Evolutionary conservation across 176 grass and related monocot species (phyloP).

Genomic region (Echinochloa phyllopogon): DNA sequence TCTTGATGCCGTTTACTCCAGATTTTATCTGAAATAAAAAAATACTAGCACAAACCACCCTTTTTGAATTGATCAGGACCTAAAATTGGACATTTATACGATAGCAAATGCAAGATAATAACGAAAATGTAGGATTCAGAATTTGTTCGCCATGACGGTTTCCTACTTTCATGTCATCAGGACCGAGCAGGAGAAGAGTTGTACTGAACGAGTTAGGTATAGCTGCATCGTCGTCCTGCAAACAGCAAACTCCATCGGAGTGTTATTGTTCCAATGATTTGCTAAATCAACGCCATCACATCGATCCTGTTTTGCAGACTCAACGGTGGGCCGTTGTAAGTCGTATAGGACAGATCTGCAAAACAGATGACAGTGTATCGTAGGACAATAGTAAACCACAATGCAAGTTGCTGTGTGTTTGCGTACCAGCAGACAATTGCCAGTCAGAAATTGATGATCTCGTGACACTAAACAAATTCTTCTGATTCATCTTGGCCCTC

Average conservation of each 20-base stretch:
- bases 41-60: too few species aligned
- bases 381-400: not conserved
- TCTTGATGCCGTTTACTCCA: too few species aligned
- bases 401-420: slow-evolving; percentile 24
- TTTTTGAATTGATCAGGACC: too few species aligned
- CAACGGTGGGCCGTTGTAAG: not conserved
- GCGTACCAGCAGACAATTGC: slow-evolving; percentile 28
- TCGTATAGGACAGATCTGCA: not conserved
- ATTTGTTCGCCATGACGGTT: too few species aligned
- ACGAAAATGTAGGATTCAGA: not conserved
- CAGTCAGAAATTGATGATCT: not conserved
- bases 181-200: too few species aligned
- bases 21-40: too few species aligned
- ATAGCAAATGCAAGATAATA: not conserved
- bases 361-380: not conserved
- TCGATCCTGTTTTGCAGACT: not conserved
- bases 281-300: not conserved
- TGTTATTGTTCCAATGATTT: not conserved
- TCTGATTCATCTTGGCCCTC: slow-evolving; percentile 8
- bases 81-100: too few species aligned
- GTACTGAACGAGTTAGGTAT: too few species aligned
- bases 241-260: too few species aligned
- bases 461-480: not conserved
- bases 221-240: too few species aligned
- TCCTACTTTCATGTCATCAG: too few species aligned